Percentiles rank a stretch among this genome's conserved stretches.
Evolutionary conservation across 1,139 yeast species (phyloP).

Genomic region (Sugiyamaella sp.): DNA sequence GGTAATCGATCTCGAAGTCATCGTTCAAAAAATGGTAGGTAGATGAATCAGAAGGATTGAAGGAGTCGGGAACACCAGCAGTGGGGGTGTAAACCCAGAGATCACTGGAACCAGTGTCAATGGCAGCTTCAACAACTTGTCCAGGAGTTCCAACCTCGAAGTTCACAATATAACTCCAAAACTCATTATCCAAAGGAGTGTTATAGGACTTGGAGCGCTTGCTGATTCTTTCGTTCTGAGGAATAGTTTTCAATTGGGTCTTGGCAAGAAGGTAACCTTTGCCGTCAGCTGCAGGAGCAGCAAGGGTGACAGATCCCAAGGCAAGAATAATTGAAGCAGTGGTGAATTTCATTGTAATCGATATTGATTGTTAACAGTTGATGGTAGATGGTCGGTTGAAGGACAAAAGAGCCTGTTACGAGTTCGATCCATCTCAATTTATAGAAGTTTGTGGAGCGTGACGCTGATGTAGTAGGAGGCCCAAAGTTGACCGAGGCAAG

Average conservation of each 20-base stretch:
- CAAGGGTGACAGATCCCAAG: neutral
- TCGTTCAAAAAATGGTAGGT: constrained; percentile 15
- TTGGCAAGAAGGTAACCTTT: neutral
- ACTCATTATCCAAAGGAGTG: neutral
- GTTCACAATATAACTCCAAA: neutral
- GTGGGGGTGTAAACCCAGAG: constrained; percentile 64
- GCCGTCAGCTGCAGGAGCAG: neutral
- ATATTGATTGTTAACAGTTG: neutral
- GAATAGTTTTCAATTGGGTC: neutral
- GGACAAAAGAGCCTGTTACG: neutral
- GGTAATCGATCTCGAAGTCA: constrained; percentile 55
- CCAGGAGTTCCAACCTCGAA: constrained; percentile 59
- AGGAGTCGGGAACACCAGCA: constrained; percentile 36
- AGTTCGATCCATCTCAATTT: neutral
- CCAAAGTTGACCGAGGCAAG: too few relatives aligned
- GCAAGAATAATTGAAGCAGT: neutral
- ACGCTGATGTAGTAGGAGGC: too few relatives aligned
- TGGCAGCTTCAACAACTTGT: constrained; percentile 53
- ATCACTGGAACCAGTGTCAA: constrained; percentile 74
- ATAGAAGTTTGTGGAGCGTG: too few relatives aligned
- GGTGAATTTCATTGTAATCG: neutral
- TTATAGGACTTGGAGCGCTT: neutral
- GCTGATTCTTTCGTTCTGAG: neutral
- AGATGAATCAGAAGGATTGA: constrained; percentile 28
- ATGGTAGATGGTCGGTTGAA: neutral